These are phyloP conservation scores for Raffaelea ambrosiae DNA, from an alignment of 2,329 filamentous ascomycete species.

Conservation along the genomic window DNA sequence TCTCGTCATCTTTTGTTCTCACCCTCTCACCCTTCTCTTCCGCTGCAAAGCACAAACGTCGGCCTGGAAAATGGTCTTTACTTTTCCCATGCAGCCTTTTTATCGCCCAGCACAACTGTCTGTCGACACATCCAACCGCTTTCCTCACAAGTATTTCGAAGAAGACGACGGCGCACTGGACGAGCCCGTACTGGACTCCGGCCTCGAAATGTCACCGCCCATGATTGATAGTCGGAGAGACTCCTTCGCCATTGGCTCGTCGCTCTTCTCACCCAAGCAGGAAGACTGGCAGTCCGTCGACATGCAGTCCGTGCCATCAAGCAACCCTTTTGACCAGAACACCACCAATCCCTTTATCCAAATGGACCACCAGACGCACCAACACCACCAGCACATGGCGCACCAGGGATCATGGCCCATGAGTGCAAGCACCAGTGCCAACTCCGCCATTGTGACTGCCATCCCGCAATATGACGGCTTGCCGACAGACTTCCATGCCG, in stretches of 20 bases:
- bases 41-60: not conserved
- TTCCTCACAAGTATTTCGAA: slow-evolving; percentile 46
- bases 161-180: slow-evolving; percentile 53
- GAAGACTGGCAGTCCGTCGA: slow-evolving; percentile 58
- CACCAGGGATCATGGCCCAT: slow-evolving; percentile 50
- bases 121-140: slow-evolving; percentile 37
- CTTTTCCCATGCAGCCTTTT: slow-evolving; percentile 42
- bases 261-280: slow-evolving; percentile 57
- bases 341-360: slow-evolving; percentile 63
- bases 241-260: slow-evolving; percentile 49
- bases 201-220: slow-evolving; percentile 53
- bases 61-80: slow-evolving; percentile 36
- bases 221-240: slow-evolving; percentile 56
- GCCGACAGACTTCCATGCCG: slow-evolving; percentile 44
- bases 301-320: slow-evolving; percentile 55
- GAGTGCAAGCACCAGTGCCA: slow-evolving; percentile 28
- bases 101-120: slow-evolving; percentile 42
- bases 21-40: not conserved
- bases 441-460: slow-evolving; percentile 65
- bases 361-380: slow-evolving; percentile 38
- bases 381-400: slow-evolving; percentile 27
- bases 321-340: slow-evolving; percentile 51
- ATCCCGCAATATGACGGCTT: slow-evolving; percentile 62
- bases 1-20: not conserved
- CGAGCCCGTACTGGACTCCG: slow-evolving; percentile 54